Base-by-base conservation (phyloP, 2,329 filamentous ascomycete species). In the Claviceps lovelessii region DNA sequence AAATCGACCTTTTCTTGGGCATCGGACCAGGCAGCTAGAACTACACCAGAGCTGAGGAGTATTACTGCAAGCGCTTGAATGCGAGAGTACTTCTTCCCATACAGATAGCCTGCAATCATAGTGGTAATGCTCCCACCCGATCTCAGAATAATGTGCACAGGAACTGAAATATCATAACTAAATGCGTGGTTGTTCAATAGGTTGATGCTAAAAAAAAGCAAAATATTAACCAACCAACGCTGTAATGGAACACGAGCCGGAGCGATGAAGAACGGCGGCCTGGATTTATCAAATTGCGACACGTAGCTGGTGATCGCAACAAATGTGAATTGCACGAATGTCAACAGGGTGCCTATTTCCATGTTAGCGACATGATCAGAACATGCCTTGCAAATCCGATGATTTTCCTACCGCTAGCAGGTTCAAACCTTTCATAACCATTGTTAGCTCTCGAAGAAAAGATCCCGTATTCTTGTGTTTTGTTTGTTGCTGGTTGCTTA, bases 131-230 rank as follows among this genome's bases (percentile, higher is more conserved):
- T 95, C 17, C 93, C 93, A 51, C 91, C 95, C 51, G 90, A 96
- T 53, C 93, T 83, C 35, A 98, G 76, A 61, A 98, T 97, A 63
- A 98, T 98, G 66, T 98, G 93, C 51, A 98, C 83, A 1, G 93
- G 93, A 0, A 98, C 89, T 7, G 90, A 95, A 55, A 98, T 97
- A 62, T 90, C 84, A 72, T 96, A 98, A 58, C 89, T 90, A 69
- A 98, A 98, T 7, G 91, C 93, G 75, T 91, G 91, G 64, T 98
- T 98, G 72, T 98, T 98, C 65, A 98, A 73, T 56, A 97, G 82
- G 64, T 97, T 98, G 71, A 98, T 93, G 58, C 80, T 80, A 68
- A 95, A 93, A 71, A 97, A 97, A 61, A 96, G 80, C 4, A 86
- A 74, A 46, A 95, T 95, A 66, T 95, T 96, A 64, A 91, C 76